Evolutionary conservation across 2,329 filamentous ascomycete species (phyloP).

Genomic region (Xylaria polymorpha): DNA sequence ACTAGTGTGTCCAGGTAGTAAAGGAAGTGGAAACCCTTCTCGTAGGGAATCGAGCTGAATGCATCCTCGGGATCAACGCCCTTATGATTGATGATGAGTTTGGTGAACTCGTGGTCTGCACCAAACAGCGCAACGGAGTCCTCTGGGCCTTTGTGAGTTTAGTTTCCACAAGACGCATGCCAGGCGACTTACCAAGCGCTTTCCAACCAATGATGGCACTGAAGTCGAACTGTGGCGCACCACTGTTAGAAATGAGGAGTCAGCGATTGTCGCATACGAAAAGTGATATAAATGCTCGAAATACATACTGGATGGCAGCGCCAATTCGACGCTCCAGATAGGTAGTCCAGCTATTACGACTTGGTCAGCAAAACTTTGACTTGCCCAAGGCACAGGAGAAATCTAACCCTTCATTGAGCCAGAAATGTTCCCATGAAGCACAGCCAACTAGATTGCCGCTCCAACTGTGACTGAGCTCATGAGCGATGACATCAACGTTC

Average conservation of each 20-base stretch:
- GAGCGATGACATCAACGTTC: slow-evolving; percentile 96
- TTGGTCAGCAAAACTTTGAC: slow-evolving; percentile 14
- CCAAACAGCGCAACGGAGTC: slow-evolving; percentile 85
- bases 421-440: slow-evolving; percentile 84
- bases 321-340: slow-evolving; percentile 91
- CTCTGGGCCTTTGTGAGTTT: slow-evolving; percentile 56
- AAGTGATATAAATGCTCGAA: neutral
- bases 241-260: slow-evolving; percentile 50
- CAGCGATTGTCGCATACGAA: neutral
- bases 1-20: slow-evolving; percentile 90
- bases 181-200: slow-evolving; percentile 66
- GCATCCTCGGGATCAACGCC: slow-evolving; percentile 95
- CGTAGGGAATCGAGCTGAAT: slow-evolving; percentile 92
- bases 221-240: slow-evolving; percentile 88
- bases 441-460: slow-evolving; percentile 87
- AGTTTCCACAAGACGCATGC: neutral
- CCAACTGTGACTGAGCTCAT: slow-evolving; percentile 77
- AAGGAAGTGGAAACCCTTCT: slow-evolving; percentile 95
- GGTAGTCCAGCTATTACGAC: slow-evolving; percentile 74
- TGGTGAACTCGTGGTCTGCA: slow-evolving; percentile 89
- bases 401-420: slow-evolving; percentile 74
- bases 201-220: slow-evolving; percentile 98
- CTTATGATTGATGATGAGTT: slow-evolving; percentile 86
- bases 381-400: neutral
- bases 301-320: slow-evolving; percentile 71